phyloP scores from a whole-genome alignment of 2,329 filamentous ascomycete species.

The Colletotrichum sp. region DNA sequence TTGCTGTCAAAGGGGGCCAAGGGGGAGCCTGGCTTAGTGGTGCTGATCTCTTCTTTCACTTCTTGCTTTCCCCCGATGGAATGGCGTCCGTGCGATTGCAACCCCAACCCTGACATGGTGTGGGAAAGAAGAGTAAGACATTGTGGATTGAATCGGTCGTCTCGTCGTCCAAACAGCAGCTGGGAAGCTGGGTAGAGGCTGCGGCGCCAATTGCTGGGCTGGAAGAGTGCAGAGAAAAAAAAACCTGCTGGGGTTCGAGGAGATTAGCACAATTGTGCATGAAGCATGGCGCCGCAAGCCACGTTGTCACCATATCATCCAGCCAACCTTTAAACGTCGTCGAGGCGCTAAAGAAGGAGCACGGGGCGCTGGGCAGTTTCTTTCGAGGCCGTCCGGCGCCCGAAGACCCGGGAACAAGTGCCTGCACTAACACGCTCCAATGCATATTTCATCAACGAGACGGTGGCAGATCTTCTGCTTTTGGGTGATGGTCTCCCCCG shows the following conservation, averaged over 20 bases:
- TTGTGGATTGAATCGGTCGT: not conserved
- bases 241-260: not conserved
- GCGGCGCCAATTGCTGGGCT: not conserved
- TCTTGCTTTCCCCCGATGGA: not conserved
- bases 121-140: not conserved
- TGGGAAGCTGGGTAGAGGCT: not conserved
- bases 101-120: not conserved
- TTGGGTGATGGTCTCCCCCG: not conserved
- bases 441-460: not conserved
- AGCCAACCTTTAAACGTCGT: not conserved
- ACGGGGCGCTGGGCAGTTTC: not conserved
- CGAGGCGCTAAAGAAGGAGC: not conserved
- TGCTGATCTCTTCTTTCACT: not conserved
- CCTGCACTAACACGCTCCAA: not conserved
- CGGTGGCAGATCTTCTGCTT: not conserved
- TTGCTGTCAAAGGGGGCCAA: not conserved
- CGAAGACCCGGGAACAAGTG: not conserved
- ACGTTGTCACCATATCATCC: not conserved
- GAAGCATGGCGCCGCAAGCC: not conserved
- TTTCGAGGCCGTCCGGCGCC: not conserved
- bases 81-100: conserved; percentile 14
- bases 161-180: not conserved
- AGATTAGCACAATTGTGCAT: not conserved
- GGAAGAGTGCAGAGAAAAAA: not conserved
- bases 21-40: not conserved